These are phyloP conservation scores for Canariomyces notabilis DNA, from an alignment of 2,329 filamentous ascomycete species.

Conservation along the genomic window DNA sequence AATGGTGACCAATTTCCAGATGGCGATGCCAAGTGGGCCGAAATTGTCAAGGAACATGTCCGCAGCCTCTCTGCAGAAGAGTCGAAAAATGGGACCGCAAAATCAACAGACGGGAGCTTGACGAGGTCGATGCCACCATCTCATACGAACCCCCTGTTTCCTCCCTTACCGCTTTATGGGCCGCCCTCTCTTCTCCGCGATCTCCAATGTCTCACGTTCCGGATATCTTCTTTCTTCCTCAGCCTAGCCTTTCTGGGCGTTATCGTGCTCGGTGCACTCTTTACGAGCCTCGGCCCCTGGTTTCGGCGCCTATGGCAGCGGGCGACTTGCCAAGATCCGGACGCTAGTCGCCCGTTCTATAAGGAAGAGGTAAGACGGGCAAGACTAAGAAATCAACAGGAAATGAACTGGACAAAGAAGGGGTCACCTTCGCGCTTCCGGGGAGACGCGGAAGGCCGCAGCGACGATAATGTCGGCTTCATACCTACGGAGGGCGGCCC, in stretches of 20 bases:
- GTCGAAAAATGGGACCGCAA: constrained; percentile 25
- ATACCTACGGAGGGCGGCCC: constrained; percentile 72
- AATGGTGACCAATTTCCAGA: constrained; percentile 29
- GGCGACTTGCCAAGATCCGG: constrained; percentile 55
- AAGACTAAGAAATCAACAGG: constrained; percentile 51
- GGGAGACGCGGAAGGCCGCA: constrained; percentile 41
- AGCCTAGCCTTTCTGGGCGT: constrained; percentile 72
- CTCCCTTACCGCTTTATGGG: constrained; percentile 76
- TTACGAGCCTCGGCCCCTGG: constrained; percentile 57
- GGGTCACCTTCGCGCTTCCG: constrained; percentile 31
- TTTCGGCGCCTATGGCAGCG: constrained; percentile 46
- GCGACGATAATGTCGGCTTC: constrained; percentile 50
- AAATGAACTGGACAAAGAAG: constrained; percentile 56
- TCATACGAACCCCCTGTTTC: constrained; percentile 75
- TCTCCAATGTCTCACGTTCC: constrained; percentile 61
- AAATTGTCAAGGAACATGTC: not conserved
- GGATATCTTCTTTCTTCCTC: constrained; percentile 65
- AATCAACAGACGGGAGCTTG: constrained; percentile 43
- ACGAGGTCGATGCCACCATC: constrained; percentile 54
- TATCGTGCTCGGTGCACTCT: constrained; percentile 69
- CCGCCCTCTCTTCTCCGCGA: constrained; percentile 62
- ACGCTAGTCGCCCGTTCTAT: constrained; percentile 61
- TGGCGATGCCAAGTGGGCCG: constrained; percentile 29
- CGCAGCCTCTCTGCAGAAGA: not conserved
- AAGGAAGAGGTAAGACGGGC: constrained; percentile 63